Evolutionary conservation across 345 rosid species (phyloP).

Genomic region (Boechera retrofracta): DNA sequence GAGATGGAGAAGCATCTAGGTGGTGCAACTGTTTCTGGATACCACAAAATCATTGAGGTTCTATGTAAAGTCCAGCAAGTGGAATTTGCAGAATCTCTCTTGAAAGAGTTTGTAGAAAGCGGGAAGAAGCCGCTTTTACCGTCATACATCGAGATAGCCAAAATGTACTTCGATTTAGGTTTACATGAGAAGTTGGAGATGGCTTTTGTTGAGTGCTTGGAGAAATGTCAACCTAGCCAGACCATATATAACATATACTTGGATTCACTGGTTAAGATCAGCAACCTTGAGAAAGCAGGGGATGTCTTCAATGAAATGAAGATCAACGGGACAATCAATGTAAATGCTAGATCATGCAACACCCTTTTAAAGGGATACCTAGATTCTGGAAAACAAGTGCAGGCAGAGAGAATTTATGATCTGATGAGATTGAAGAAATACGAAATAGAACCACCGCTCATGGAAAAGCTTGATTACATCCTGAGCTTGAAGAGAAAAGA

Average conservation of each 20-base stretch:
- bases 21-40: conserved; percentile 60
- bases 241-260: conserved; percentile 65
- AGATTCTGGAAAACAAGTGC: conserved; percentile 56
- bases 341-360: conserved; percentile 69
- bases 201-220: conserved; percentile 61
- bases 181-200: conserved; percentile 61
- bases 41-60: conserved; percentile 78
- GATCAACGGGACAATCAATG: conserved; percentile 53
- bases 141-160: conserved; percentile 59
- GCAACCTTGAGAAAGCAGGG: conserved; percentile 67
- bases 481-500: conserved; percentile 61
- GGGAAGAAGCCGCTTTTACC: conserved; percentile 76
- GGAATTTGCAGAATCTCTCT: conserved; percentile 64
- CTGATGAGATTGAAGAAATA: conserved; percentile 73
- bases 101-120: conserved; percentile 63
- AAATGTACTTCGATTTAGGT: conserved; percentile 62
- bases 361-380: conserved; percentile 62
- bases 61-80: conserved; percentile 56
- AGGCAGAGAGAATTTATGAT: conserved; percentile 69
- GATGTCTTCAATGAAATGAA: conserved; percentile 67
- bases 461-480: conserved; percentile 68
- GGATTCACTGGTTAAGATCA: conserved; percentile 64
- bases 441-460: conserved; percentile 57
- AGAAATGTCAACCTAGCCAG: conserved; percentile 68
- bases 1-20: conserved; percentile 68